These are phyloP conservation scores for Ascocoryne sarcoides DNA, from an alignment of 2,329 filamentous ascomycete species.

Conservation along the genomic window DNA sequence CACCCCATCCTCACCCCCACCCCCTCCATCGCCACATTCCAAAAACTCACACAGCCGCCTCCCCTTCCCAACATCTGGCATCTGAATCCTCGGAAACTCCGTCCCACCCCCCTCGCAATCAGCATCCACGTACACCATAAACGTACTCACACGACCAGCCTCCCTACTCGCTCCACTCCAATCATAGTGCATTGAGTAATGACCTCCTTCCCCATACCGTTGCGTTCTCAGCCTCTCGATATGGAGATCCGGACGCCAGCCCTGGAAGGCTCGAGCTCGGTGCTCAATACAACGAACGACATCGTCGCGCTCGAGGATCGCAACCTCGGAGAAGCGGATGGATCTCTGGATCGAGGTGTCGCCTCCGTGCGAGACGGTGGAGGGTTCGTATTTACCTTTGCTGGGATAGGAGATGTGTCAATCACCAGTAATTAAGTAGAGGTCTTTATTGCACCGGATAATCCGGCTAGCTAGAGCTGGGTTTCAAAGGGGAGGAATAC, in stretches of 20 bases:
- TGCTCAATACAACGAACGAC: conserved; percentile 49
- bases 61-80: conserved; percentile 30
- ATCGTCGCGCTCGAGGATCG: conserved; percentile 37
- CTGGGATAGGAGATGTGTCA: conserved; percentile 24
- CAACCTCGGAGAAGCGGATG: conserved; percentile 44
- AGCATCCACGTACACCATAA: conserved; percentile 52
- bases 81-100: conserved; percentile 45
- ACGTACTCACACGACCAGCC: conserved; percentile 42
- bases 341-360: conserved; percentile 38
- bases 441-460: too few relatives aligned
- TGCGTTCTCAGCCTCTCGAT: conserved; percentile 54
- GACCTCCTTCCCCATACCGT: conserved; percentile 49
- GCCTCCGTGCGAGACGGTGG: conserved; percentile 43
- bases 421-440: conserved; percentile 8
- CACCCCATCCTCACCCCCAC: conserved; percentile 16
- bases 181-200: conserved; percentile 53
- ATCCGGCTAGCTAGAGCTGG: too few relatives aligned
- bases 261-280: conserved; percentile 49
- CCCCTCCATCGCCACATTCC: conserved; percentile 35
- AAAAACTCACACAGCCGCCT: conserved; percentile 51
- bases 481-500: conserved; percentile 28
- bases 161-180: conserved; percentile 38
- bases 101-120: conserved; percentile 50
- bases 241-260: conserved; percentile 48
- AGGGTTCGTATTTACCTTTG: conserved; percentile 41